Evolutionary conservation across 306 rosid species (phyloP).

Genomic region (Sindora glabra): DNA sequence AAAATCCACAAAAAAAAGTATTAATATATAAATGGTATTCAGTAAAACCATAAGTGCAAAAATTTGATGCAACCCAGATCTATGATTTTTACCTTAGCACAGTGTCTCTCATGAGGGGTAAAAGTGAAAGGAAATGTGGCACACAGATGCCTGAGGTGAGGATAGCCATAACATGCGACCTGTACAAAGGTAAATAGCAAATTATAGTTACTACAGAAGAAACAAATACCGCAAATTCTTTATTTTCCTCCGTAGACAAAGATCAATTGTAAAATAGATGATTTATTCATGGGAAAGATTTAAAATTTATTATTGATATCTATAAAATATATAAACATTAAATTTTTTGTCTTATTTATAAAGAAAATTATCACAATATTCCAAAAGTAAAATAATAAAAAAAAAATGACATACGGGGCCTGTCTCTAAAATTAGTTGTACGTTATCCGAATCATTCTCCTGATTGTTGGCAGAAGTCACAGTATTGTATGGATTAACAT

Average conservation of each 20-base stretch:
- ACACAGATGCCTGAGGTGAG: constrained; percentile 76
- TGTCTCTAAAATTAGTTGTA: constrained; percentile 63
- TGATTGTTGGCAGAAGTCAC: constrained; percentile 25
- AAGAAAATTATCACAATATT: neutral
- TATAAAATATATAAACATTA: neutral
- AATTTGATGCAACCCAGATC: no score
- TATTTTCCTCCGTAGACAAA: neutral
- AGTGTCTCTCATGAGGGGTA: constrained; percentile 54
- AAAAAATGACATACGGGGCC: constrained; percentile 53
- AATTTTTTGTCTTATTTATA: no score
- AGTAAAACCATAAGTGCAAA: no score
- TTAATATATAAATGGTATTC: no score
- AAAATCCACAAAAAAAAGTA: no score
- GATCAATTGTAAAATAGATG: neutral
- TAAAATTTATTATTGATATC: neutral
- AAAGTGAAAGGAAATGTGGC: constrained; percentile 56
- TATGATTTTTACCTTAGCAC: constrained; percentile 42
- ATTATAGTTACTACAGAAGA: neutral
- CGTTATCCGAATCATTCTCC: constrained; percentile 43
- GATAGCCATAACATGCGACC: constrained; percentile 83
- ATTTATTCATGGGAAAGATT: neutral
- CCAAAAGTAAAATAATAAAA: neutral
- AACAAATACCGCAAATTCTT: constrained; percentile 1
- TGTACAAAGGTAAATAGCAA: constrained; percentile 15
- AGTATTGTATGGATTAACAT: constrained; percentile 53